Evolutionary conservation across 225 moss, liverwort and hornwort species (phyloP), one percentile per base, ranked within the genome.

Genomic region (Sphagnum contortum): DNA sequence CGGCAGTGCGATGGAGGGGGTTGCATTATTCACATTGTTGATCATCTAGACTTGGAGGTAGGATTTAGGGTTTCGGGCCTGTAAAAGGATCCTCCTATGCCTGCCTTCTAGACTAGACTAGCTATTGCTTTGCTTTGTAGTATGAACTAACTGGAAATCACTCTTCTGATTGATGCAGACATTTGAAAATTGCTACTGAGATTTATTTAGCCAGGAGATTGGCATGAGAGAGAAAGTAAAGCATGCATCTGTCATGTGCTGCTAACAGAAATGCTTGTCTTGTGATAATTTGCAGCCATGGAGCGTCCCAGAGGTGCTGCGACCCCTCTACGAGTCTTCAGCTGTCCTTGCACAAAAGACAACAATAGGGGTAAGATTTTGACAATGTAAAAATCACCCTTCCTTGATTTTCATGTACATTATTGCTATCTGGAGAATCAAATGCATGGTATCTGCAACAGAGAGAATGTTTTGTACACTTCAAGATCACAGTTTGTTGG

Each of bases 1-100:
- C 90, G 95, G 54, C 95, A 91, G 3, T 92, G 92, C 70, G 95
- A 95, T 67, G 95, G 95, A 59, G 95, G 95, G 64, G 95, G 95
- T 12, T 92, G 92, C 67, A 87, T 90, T 67, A 95, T 95, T 77
- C 92, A 92, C 70, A 81, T 95, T 61, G 95, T 95, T 49, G 95
- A 95, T 73, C 95, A 95, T 55, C 77, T 88, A 66, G 92, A 95
- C 60, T 81, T 92, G 59, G 92, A 95, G 95, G 95, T 95, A 71
- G 29, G 29, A 1, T 29, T 29, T 29, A 29, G 29, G 29, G 29
- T 29, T 29, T 29, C 1, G 29, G 29, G 29, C 29, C 29, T 29
- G 29, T 29, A 6, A 5, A 6, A 6, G 9, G 52, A 5, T 9
- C 6, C 52, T 52, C 52, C 2, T 6, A 9, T 52, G 9, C 9